Conservation (phyloP, 352 stramenopile species). For the Globisporangium acanthophoron region DNA sequence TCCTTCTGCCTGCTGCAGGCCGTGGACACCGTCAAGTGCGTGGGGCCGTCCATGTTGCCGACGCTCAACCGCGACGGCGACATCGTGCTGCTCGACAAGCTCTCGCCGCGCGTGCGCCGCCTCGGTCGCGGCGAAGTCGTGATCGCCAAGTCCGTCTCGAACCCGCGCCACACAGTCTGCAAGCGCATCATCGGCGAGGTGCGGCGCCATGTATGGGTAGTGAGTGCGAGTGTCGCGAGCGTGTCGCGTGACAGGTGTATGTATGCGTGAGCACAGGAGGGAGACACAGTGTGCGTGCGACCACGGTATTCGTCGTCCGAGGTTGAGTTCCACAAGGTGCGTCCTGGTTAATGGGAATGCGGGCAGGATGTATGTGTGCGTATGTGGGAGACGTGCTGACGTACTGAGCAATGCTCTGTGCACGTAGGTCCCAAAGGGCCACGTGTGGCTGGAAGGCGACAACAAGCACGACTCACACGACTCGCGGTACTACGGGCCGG, state of each 20-base stretch:
- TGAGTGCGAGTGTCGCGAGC: not conserved
- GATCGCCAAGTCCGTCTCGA: constrained; percentile 84
- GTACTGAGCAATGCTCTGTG: constrained; percentile 1
- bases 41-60: constrained; percentile 87
- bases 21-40: constrained; percentile 82
- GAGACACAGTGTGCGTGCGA: constrained; percentile 72
- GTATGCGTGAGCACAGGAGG: constrained; percentile 29
- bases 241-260: not conserved
- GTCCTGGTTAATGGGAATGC: too few relatives aligned
- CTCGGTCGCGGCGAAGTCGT: constrained; percentile 82
- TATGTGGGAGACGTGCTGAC: not conserved
- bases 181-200: constrained; percentile 85
- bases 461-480: constrained; percentile 95
- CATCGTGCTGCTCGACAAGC: constrained; percentile 88
- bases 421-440: constrained; percentile 75
- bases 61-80: constrained; percentile 88
- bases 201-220: too few relatives aligned
- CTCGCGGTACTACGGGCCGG: constrained; percentile 93
- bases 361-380: too few relatives aligned
- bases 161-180: constrained; percentile 82
- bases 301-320: constrained; percentile 65
- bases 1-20: constrained; percentile 66
- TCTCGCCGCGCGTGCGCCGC: constrained; percentile 59
- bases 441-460: constrained; percentile 97
- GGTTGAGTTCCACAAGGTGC: constrained; percentile 71